These are phyloP conservation scores for Colletotrichum chrysophilum DNA, from an alignment of 2,329 filamentous ascomycete species.

Conservation along the genomic window DNA sequence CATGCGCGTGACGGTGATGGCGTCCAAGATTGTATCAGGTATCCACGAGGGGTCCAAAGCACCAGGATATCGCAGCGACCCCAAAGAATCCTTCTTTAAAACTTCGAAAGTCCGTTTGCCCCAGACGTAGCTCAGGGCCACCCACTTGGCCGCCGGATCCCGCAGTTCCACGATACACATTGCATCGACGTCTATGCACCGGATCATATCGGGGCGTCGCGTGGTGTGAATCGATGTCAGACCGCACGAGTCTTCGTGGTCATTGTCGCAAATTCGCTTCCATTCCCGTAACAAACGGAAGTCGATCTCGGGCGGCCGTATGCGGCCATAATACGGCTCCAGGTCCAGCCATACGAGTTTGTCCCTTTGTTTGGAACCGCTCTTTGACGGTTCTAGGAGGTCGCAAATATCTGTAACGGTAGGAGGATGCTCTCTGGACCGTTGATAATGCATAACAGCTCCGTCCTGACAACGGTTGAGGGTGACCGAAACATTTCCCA, in stretches of 20 bases:
- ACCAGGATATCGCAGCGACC: not conserved
- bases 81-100: not conserved
- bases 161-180: not conserved
- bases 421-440: not conserved
- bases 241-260: not conserved
- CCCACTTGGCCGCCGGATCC: not conserved
- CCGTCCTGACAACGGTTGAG: not conserved
- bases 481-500: not conserved
- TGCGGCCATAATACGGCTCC: not conserved
- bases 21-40: not conserved
- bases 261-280: not conserved
- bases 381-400: not conserved
- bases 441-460: not conserved
- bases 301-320: accelerated
- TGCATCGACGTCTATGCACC: not conserved
- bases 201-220: not conserved
- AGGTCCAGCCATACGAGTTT: not conserved
- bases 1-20: not conserved
- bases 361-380: accelerated
- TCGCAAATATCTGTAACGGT: not conserved
- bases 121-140: not conserved
- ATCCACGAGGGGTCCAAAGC: not conserved
- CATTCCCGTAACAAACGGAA: not conserved
- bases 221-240: not conserved
- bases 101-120: not conserved